phyloP scores from a whole-genome alignment of 257 asterid genomes.

The Capsicum baccatum region DNA sequence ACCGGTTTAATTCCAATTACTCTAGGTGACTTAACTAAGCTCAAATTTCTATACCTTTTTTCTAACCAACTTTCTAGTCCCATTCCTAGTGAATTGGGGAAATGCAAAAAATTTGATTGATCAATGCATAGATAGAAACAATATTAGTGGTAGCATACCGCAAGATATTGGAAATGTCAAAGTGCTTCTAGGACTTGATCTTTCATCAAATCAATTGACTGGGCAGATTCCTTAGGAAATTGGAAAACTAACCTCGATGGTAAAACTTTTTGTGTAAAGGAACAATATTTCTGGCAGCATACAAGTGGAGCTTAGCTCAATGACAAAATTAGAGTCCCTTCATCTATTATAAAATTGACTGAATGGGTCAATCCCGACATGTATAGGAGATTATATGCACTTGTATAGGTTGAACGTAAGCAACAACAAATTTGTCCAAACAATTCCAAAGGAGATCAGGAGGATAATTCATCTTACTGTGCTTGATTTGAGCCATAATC shows the following conservation, averaged over 20 bases:
- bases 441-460: neutral
- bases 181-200: neutral
- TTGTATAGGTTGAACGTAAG: neutral
- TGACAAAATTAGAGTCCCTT: neutral
- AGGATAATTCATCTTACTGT: neutral
- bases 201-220: no score
- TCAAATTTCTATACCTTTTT: fast-evolving
- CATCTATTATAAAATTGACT: no score
- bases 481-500: neutral
- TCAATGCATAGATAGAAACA: neutral
- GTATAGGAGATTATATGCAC: neutral
- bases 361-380: neutral
- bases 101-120: neutral
- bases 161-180: neutral
- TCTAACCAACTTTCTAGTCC: neutral
- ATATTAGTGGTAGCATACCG: neutral
- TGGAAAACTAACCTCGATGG: neutral
- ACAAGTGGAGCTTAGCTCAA: neutral
- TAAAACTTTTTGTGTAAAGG: neutral
- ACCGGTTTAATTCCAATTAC: neutral
- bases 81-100: neutral
- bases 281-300: neutral
- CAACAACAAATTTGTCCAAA: neutral
- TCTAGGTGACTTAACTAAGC: neutral
- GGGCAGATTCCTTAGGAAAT: neutral